These are phyloP conservation scores for Platanus orientalis DNA, from an alignment of 164 flowering plant species.

Conservation along the genomic window DNA sequence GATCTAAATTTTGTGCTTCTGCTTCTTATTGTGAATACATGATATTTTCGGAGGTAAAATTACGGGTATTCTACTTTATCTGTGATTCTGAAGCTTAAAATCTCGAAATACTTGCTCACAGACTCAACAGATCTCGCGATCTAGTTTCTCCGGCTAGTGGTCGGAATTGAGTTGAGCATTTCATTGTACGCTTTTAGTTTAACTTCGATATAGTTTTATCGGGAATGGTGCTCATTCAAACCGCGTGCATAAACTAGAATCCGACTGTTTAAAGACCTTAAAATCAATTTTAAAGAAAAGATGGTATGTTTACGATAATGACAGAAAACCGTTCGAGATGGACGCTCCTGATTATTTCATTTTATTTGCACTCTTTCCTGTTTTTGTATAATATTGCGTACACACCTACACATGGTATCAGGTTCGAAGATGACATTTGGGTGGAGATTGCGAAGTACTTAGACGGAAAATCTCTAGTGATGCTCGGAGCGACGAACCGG, in stretches of 20 bases:
- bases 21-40: background rate
- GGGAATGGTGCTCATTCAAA: too few relatives aligned
- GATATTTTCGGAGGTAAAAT: background rate
- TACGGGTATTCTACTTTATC: background rate
- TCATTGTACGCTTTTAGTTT: too few relatives aligned
- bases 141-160: too few relatives aligned
- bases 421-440: slow-evolving; percentile 83
- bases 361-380: background rate
- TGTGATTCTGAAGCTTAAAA: background rate
- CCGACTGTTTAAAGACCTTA: too few relatives aligned
- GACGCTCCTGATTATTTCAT: background rate
- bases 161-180: too few relatives aligned
- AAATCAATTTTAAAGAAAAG: too few relatives aligned
- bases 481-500: slow-evolving; percentile 54
- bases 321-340: background rate
- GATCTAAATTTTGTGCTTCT: background rate
- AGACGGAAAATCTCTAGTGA: slow-evolving; percentile 72
- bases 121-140: too few relatives aligned
- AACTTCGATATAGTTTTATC: too few relatives aligned
- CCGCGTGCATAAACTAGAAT: too few relatives aligned
- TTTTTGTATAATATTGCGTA: background rate
- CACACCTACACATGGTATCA: slow-evolving; percentile 5
- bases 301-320: too few relatives aligned
- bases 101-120: background rate
- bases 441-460: slow-evolving; percentile 77